Base-by-base conservation (phyloP, 495 filamentous ascomycete genomes). In the Tuber magnatum region DNA sequence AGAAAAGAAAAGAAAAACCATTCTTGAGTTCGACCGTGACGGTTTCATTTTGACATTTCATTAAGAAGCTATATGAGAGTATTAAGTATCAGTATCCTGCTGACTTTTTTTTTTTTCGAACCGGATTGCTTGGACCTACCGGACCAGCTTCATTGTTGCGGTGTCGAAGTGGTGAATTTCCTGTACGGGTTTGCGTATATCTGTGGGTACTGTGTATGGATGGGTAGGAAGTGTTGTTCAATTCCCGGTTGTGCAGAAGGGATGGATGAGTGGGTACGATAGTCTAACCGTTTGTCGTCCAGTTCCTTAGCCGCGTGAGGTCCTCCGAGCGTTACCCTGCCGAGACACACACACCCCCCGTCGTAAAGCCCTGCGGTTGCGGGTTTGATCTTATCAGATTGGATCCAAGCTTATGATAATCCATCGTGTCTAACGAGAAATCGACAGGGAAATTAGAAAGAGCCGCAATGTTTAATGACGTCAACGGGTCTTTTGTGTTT, bases 41-140 rank as follows among this genome's bases (percentile, higher is more conserved):
- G 75, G 94, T 96, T 86, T 99, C 95, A 84, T 97, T 98, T 82
- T 90, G 89, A 84, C 93, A 97, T 88, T 98, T 99, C 95, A 98
- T 97, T 73, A 99, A 86, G 84, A 99, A 98, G 80, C 95, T 98
- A 84, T 74, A 78, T 69, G 42, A 12, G 10, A 9, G 78, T n/a
- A n/a, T n/a, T n/a, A n/a, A n/a, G n/a, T n/a, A n/a, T n/a, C n/a
- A n/a, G n/a, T n/a, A n/a, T n/a, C n/a, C n/a, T n/a, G n/a, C n/a
- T n/a, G n/a, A n/a, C n/a, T n/a, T n/a, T n/a, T n/a, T n/a, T n/a
- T n/a, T n/a, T n/a, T n/a, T n/a, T n/a, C n/a, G n/a, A n/a, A n/a
- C n/a, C n/a, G n/a, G 82, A 83, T 82, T 84, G 82, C 42, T 12
- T 1, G 56, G 28, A 85, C 97, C 69, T 90, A 85, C 87, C 88